Base-by-base conservation (phyloP, 768 basidiomycete species). In the Suillus decipiens region DNA sequence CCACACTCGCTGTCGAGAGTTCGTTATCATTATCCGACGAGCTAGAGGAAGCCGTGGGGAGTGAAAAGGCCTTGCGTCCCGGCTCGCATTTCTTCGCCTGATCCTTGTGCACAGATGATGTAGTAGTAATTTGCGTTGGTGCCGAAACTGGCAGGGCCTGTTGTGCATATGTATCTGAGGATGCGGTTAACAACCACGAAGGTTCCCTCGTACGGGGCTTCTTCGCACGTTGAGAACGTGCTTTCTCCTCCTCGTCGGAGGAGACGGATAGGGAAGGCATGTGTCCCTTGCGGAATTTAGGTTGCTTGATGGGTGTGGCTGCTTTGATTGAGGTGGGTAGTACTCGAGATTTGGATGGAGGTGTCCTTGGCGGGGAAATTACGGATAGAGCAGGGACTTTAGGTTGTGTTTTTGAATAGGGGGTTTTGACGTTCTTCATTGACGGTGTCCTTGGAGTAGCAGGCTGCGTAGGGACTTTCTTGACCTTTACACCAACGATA, bases 221-320 rank as follows among this genome's bases (percentile, higher is more conserved):
- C 82, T 92, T 92, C 28, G 80, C 86, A 41, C 79, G 80, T 65
- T 79, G 80, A 45, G 79, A 81, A 42, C 89, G 83, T 28, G 81
- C 68, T 72, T 86, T 87, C 76, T 92, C 89, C 70, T 92, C 90
- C 66, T 92, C 90, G 69, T 92, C 90, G 22, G 88, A 89, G 14
- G 90, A 89, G 28, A 84, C 77, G 47, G 80, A 84, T 77, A 71
- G 77, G 80, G 51, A 80, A 53, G 78, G 75, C 43, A 65, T 69
- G 48, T 77, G 78, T 65, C 69, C 75, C 71, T 70, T 81, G 72
- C 72, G 61, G 53, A 63, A 12, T 61, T 76, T 74, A 68, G 55
- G 59, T 71, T 34, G 51, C 56, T 36, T 70, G 54, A 10, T 60
- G 43, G 33, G 50, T 54, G 45, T 59, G 54, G 28, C 60, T 66